Conservation (phyloP, 768 basidiomycete species). For the Termitomyces sp. region DNA sequence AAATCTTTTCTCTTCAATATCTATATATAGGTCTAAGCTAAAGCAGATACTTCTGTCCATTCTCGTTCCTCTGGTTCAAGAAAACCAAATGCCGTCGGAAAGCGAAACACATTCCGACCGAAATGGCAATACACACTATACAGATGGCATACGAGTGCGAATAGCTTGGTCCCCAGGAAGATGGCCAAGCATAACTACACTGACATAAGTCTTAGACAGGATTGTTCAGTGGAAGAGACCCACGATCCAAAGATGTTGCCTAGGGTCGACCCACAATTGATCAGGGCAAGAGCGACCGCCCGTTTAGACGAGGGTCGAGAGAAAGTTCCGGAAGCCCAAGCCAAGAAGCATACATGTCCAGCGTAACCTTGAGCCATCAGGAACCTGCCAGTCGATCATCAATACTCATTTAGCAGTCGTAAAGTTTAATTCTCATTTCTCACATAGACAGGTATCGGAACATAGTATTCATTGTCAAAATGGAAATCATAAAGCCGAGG, state of each 20-base stretch:
- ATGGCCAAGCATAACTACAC: conserved; percentile 63
- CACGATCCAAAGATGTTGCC: conserved; percentile 84
- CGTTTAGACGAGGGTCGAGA: conserved; percentile 79
- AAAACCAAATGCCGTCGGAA: conserved; percentile 40
- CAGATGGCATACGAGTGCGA: conserved; percentile 69
- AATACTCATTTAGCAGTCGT: neutral
- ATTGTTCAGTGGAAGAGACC: conserved; percentile 28
- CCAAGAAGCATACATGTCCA: conserved; percentile 60
- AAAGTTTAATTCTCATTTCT: conserved; percentile 37
- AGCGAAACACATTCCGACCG: conserved; percentile 50
- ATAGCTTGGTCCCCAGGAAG: conserved; percentile 66
- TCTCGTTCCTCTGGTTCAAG: conserved; percentile 39
- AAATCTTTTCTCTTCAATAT: conserved; percentile 1
- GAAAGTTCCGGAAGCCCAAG: conserved; percentile 53
- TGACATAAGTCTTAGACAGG: conserved; percentile 5
- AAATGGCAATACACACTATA: conserved; percentile 52
- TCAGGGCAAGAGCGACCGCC: conserved; percentile 75
- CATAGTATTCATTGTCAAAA: conserved; percentile 64
- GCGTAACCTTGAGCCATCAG: conserved; percentile 77
- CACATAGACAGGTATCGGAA: conserved; percentile 72
- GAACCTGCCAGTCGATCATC: conserved; percentile 38
- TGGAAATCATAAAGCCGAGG: conserved; percentile 71
- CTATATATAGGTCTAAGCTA: conserved; percentile 18
- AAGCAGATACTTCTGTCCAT: conserved; percentile 50
- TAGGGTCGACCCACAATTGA: conserved; percentile 79